Evolutionary conservation across 345 rosid species (phyloP).

Genomic region (Euphorbia lathyris): DNA sequence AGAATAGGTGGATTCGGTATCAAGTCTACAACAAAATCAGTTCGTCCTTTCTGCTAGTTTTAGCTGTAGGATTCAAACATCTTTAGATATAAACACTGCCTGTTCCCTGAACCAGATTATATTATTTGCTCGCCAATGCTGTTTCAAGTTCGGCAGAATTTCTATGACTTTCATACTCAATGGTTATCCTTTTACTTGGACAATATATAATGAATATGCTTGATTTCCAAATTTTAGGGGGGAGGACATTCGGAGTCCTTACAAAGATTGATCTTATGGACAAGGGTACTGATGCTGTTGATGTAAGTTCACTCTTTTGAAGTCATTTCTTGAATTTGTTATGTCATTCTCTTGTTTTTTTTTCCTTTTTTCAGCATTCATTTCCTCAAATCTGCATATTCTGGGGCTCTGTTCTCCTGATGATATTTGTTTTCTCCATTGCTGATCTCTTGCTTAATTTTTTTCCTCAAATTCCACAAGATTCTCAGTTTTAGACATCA

Average conservation of each 20-base stretch:
- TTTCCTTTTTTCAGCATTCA: neutral
- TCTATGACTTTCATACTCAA: neutral
- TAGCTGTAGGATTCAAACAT: neutral
- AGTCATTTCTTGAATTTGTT: conserved; percentile 5
- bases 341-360: neutral
- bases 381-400: neutral
- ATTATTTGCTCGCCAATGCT: neutral
- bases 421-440: neutral
- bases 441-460: neutral
- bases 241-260: conserved; percentile 84
- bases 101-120: neutral
- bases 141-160: neutral
- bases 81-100: neutral
- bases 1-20: neutral
- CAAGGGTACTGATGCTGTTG: conserved; percentile 92
- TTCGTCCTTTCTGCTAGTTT: neutral
- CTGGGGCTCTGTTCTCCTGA: neutral
- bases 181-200: neutral
- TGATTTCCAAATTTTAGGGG: conserved; percentile 49
- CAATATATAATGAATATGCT: conserved; percentile 9
- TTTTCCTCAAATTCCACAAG: neutral
- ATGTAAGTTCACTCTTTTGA: conserved; percentile 53
- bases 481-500: neutral
- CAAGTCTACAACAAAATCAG: neutral
- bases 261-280: conserved; percentile 97